A percentile compares a stretch with the other conserved stretches of the same genome.
phyloP scores from a whole-genome alignment of 495 filamentous ascomycete species.

The Chlorociboria aeruginascens region DNA sequence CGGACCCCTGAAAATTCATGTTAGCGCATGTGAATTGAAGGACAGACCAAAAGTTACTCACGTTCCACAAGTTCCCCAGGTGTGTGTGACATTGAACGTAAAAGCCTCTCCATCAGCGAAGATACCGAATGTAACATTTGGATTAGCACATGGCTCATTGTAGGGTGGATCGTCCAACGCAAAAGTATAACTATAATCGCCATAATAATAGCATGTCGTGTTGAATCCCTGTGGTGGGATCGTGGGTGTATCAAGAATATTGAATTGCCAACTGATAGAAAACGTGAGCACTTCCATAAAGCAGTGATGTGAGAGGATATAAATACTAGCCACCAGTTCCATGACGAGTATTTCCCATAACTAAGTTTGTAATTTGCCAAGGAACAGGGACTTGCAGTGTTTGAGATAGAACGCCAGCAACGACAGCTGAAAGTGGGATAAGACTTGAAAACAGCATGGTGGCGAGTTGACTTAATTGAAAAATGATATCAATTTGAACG shows the following conservation, averaged over 20 bases:
- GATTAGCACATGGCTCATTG: conserved; percentile 8
- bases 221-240: conserved; percentile 13
- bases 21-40: too few relatives aligned
- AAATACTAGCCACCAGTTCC: conserved; percentile 13
- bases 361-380: conserved; percentile 5
- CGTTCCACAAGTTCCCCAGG: conserved; percentile 1
- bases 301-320: background rate
- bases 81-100: conserved; percentile 12
- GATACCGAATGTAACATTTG: conserved; percentile 13
- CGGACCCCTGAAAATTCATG: background rate
- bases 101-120: conserved; percentile 1
- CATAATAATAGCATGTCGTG: conserved; percentile 10
- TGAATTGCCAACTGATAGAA: conserved; percentile 8
- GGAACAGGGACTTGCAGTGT: conserved; percentile 9
- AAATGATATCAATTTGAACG: too few relatives aligned
- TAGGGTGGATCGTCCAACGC: conserved; percentile 7
- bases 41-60: background rate
- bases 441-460: too few relatives aligned
- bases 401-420: background rate
- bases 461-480: too few relatives aligned
- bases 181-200: conserved; percentile 4
- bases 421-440: too few relatives aligned
- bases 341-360: conserved; percentile 8
- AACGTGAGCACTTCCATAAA: background rate
- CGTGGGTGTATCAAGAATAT: conserved; percentile 9